Percentiles rank a stretch among this genome's conserved stretches.
Conservation (phyloP, 1,284 basidiomycete species). For the Rhodotorula mucilaginosa region DNA sequence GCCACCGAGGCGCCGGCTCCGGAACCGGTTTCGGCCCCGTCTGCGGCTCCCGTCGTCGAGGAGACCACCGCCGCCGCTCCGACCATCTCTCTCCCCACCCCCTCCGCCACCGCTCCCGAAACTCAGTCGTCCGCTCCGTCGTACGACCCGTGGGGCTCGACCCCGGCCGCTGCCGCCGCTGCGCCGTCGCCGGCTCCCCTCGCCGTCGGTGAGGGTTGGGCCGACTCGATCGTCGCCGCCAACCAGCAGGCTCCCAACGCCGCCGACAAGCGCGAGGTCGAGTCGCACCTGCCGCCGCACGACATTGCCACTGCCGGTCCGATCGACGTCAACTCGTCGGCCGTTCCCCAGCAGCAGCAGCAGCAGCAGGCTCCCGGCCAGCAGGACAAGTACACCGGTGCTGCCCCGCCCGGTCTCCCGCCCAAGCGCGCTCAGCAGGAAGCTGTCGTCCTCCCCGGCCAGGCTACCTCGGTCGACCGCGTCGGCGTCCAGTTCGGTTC, state of each 20-base stretch:
- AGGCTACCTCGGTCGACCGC: slow-evolving; percentile 18
- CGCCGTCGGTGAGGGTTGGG: slow-evolving; percentile 44
- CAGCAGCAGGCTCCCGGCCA: slow-evolving; percentile 2
- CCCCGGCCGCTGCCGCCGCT: slow-evolving; percentile 45
- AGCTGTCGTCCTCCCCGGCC: slow-evolving; percentile 37
- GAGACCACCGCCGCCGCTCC: slow-evolving; percentile 14
- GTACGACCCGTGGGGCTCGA: slow-evolving; percentile 46
- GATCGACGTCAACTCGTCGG: slow-evolving; percentile 36
- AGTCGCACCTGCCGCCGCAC: slow-evolving; percentile 38
- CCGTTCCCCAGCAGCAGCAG: slow-evolving; percentile 6
- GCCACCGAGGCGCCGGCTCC: slow-evolving; percentile 10
- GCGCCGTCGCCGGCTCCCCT: slow-evolving; percentile 36
- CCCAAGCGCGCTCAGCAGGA: slow-evolving; percentile 40
- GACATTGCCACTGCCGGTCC: slow-evolving; percentile 42
- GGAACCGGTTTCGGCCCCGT: slow-evolving; percentile 10
- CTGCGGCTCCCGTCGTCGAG: slow-evolving; percentile 8
- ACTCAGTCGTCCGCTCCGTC: slow-evolving; percentile 14
- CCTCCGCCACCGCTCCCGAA: slow-evolving; percentile 18
- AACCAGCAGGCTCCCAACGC: slow-evolving; percentile 11
- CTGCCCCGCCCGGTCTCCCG: slow-evolving; percentile 32
- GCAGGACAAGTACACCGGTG: slow-evolving; percentile 32
- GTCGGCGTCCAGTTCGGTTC: slow-evolving; percentile 39
- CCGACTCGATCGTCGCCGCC: slow-evolving; percentile 41
- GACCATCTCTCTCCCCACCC: slow-evolving; percentile 27
- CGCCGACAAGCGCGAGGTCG: slow-evolving; percentile 33